Conservation (phyloP, 139 green algal genomes). For the Chlamydomonas sp. region DNA sequence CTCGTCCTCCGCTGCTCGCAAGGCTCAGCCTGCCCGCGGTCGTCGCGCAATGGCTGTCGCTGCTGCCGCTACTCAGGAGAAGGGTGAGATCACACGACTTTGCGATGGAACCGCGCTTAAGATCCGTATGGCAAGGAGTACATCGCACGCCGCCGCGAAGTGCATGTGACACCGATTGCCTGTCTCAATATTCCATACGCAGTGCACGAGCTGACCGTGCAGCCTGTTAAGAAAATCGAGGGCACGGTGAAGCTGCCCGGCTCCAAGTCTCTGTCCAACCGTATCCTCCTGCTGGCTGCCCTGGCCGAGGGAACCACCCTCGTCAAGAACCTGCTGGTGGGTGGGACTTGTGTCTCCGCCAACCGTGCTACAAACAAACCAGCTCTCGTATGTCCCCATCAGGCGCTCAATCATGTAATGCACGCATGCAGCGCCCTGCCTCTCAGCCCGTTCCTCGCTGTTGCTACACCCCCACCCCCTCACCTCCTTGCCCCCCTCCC, state of each 20-base stretch:
- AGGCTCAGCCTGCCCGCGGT: not conserved
- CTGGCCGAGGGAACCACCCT: conserved; percentile 88
- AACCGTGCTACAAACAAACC: no score
- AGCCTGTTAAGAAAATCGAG: conserved; percentile 74
- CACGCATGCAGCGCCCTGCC: not conserved
- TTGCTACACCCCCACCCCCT: not conserved
- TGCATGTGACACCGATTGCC: not conserved
- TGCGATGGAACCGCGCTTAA: not conserved
- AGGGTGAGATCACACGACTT: not conserved
- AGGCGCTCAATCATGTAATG: no score
- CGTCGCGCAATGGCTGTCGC: not conserved
- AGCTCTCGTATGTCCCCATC: no score
- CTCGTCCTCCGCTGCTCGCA: not conserved
- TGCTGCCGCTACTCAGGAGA: conserved; percentile 29
- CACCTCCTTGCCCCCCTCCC: not conserved
- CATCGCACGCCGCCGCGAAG: no score
- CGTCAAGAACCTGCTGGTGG: conserved; percentile 95
- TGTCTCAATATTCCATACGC: not conserved
- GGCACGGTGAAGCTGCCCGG: conserved; percentile 89
- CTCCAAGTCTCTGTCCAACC: conserved; percentile 98
- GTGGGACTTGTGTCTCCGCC: not conserved
- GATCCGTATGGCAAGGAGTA: not conserved
- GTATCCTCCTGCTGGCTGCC: conserved; percentile 95
- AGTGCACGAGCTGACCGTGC: conserved; percentile 69
- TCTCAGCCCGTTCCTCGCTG: not conserved